Base-by-base conservation (phyloP, 352 stramenopile species). In the Saprolegnia parasitica region DNA sequence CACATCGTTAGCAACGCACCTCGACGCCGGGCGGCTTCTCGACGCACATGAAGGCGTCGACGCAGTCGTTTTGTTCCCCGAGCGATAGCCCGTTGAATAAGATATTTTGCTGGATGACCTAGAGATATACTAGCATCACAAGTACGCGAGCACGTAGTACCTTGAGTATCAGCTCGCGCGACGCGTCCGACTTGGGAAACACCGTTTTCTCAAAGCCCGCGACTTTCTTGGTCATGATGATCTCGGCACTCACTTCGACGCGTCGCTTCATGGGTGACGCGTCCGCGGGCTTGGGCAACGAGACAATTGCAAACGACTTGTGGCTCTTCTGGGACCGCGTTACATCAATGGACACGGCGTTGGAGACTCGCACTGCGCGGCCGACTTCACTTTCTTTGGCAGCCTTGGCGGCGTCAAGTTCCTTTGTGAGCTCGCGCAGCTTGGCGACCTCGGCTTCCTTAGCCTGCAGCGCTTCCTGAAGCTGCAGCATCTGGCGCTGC, bases 261-360 rank as follows among this genome's bases (percentile, higher is more conserved):
- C 85, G 83, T 0, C 83, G 80, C n/a, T 68, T 71, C 18, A 55
- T 70, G 58, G 58, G 37, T 21, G 35, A 67, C 54, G 23, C 63
- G 54, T 49, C 55, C 32, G 13, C 46, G 37, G 23, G 63, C 54
- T 45, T 61, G 24, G 52, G 52, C 20, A n/a, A 18, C 9, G 52
- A 42, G 74, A 86, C n/a, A 81, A 91, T 66, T 70, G 78, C 5
- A 71, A 85, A 66, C 72, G 81, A 23, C 57, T 90, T 39, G 77
- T 80, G 20, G 78, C 85, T 13, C 58, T 93, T 83, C 67, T 96
- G 88, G 29, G 96, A 72, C 11, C 84, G 74, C 71, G 91, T 79
- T 5, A 83, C 84, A 77, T 97, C 90, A 71, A 95, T 88, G 5
- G 80, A 86, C 70, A 96, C 91, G 4, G 96, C 76, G 57, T 95